Percentiles rank a stretch among this genome's conserved stretches.
phyloP scores from a whole-genome alignment of 352 stramenopile genomes.

The Phytophthora hibernalis region DNA sequence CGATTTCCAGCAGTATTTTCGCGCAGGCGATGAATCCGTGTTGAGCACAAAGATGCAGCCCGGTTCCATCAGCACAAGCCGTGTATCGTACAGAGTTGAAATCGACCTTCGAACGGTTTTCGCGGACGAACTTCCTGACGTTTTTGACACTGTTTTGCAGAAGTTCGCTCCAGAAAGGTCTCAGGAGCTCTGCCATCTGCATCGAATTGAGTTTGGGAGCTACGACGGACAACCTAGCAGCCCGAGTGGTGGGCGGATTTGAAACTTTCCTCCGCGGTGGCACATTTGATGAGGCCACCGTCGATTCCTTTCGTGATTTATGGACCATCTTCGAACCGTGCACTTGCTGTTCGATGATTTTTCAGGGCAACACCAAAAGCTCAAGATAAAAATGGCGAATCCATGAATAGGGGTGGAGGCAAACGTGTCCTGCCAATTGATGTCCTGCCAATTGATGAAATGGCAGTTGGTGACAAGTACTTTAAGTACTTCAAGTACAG shows the following conservation, averaged over 20 bases:
- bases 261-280: not conserved
- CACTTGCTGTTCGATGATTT: too few relatives aligned
- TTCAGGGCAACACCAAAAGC: too few relatives aligned
- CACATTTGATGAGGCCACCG: not conserved
- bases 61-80: slow-evolving; percentile 49
- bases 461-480: not conserved
- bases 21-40: slow-evolving; percentile 52
- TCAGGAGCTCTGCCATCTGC: slow-evolving; percentile 51
- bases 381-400: slow-evolving; percentile 17
- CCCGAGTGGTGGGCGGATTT: slow-evolving; percentile 1
- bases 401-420: not conserved
- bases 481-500: too few relatives aligned
- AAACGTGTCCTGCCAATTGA: too few relatives aligned
- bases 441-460: too few relatives aligned
- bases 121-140: slow-evolving; percentile 48
- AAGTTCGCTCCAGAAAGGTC: slow-evolving; percentile 60
- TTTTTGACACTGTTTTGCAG: slow-evolving; percentile 57
- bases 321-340: too few relatives aligned
- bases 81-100: slow-evolving; percentile 51
- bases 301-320: slow-evolving; percentile 9
- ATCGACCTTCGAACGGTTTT: slow-evolving; percentile 48
- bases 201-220: slow-evolving; percentile 46
- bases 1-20: slow-evolving; percentile 46
- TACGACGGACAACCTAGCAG: not conserved
- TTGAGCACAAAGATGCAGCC: slow-evolving; percentile 64